Evolutionary conservation across 2,329 filamentous ascomycete species (phyloP).

Genomic region (Cadophora sp.): DNA sequence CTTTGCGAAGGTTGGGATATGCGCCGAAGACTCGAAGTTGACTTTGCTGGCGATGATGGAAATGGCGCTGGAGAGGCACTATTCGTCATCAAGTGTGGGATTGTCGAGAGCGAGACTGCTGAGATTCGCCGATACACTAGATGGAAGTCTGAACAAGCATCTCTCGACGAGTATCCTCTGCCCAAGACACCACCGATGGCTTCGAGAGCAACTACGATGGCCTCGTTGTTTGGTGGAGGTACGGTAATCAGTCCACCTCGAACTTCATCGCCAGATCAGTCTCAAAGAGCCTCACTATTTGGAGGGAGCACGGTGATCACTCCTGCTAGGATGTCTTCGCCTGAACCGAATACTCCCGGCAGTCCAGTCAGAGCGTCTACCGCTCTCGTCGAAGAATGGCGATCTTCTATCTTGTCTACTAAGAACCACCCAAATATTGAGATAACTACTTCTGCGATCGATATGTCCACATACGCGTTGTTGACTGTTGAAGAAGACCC

Average conservation of each 20-base stretch:
- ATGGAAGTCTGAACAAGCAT: conserved; percentile 48
- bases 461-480: conserved; percentile 75
- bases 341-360: conserved; percentile 39
- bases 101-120: conserved; percentile 45
- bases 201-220: conserved; percentile 35
- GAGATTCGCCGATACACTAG: conserved; percentile 65
- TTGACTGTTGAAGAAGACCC: conserved; percentile 82
- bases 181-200: conserved; percentile 43
- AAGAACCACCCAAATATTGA: conserved; percentile 63
- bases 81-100: conserved; percentile 75
- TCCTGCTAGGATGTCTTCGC: conserved; percentile 28
- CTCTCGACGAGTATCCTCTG: conserved; percentile 42
- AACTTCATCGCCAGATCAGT: conserved; percentile 33
- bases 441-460: conserved; percentile 75
- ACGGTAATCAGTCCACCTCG: conserved; percentile 37
- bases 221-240: conserved; percentile 45
- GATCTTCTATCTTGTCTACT: conserved; percentile 65
- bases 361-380: conserved; percentile 39
- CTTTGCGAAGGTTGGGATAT: conserved; percentile 91
- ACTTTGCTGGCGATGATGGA: conserved; percentile 86
- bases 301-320: conserved; percentile 32
- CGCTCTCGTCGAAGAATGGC: conserved; percentile 68
- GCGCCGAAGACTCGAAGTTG: conserved; percentile 82
- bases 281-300: conserved; percentile 38
- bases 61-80: conserved; percentile 77